Percentiles rank a stretch among this genome's conserved stretches.
These are phyloP conservation scores for Citrus hindsii DNA, from an alignment of 345 rosid genomes.

Conservation along the genomic window DNA sequence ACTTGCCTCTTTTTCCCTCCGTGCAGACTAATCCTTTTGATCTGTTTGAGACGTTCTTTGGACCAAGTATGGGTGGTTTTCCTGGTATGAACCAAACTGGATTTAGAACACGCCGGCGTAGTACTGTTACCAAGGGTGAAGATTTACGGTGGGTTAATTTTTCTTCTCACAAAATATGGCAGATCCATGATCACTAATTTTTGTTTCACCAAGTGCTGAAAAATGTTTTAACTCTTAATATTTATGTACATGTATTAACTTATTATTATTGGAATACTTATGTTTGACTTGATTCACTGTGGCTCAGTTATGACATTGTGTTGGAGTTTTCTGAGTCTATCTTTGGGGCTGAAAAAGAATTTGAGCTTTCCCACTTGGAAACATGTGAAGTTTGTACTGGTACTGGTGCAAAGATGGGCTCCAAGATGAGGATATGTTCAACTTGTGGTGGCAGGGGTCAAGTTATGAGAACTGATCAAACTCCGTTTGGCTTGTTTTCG, in stretches of 20 bases:
- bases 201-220: background rate
- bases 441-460: constrained; percentile 99
- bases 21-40: constrained; percentile 93
- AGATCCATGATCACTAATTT: background rate
- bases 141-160: constrained; percentile 72
- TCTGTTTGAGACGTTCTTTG: constrained; percentile 96
- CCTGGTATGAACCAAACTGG: constrained; percentile 82
- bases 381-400: constrained; percentile 87
- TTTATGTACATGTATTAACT: too few relatives aligned
- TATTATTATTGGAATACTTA: background rate
- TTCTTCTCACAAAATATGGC: background rate
- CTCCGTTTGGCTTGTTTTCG: constrained; percentile 96
- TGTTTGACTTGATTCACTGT: constrained; percentile 15
- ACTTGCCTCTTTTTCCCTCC: constrained; percentile 16
- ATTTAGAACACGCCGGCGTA: constrained; percentile 69
- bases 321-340: constrained; percentile 79
- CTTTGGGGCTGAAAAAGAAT: constrained; percentile 89
- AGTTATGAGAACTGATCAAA: constrained; percentile 96
- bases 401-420: constrained; percentile 86
- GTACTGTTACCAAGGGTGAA: constrained; percentile 82
- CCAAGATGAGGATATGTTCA: constrained; percentile 92
- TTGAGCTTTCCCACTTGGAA: constrained; percentile 91
- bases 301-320: constrained; percentile 77
- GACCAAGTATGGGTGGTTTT: constrained; percentile 90
- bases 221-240: background rate